Conservation (phyloP, 1,284 basidiomycete species). For the Ceratorhiza oryzae-sativae region DNA sequence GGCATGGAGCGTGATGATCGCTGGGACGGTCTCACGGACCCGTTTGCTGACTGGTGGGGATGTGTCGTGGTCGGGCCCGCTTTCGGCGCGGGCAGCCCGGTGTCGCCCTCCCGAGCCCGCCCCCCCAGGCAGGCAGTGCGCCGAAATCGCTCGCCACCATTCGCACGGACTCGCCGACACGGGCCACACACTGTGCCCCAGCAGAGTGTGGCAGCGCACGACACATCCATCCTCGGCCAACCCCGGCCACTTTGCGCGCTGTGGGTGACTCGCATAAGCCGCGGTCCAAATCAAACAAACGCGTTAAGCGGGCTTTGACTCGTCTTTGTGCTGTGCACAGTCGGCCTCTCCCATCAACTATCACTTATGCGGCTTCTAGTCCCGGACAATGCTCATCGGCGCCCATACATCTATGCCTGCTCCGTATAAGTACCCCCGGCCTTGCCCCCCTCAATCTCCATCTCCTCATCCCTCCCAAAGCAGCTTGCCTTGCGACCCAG, state of each 20-base stretch:
- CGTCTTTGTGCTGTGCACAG: conserved; percentile 36
- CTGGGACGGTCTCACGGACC: conserved; percentile 18
- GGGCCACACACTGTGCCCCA: background rate
- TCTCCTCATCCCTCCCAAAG: conserved; percentile 21
- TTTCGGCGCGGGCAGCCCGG: conserved; percentile 12
- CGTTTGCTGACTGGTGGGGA: background rate
- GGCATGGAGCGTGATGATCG: background rate
- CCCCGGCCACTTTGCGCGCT: conserved; percentile 11
- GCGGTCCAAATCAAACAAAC: conserved; percentile 9
- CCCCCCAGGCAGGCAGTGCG: conserved; percentile 31
- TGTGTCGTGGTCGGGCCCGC: background rate
- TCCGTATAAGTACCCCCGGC: conserved; percentile 20
- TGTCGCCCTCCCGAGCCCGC: conserved; percentile 25
- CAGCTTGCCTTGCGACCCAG: conserved; percentile 5
- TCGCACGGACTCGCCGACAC: conserved; percentile 22
- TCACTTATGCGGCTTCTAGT: conserved; percentile 31
- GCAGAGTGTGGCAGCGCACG: conserved; percentile 25
- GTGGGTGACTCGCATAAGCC: conserved; percentile 24
- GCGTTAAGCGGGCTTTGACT: conserved; percentile 29
- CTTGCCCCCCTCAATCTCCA: background rate
- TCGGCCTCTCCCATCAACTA: conserved; percentile 27
- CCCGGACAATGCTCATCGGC: conserved; percentile 32
- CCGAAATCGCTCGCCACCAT: conserved; percentile 34
- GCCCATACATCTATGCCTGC: conserved; percentile 1
- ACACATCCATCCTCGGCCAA: conserved; percentile 16